Evolutionary conservation across 345 rosid genomes (phyloP).

Genomic region (Moringa oleifera): DNA sequence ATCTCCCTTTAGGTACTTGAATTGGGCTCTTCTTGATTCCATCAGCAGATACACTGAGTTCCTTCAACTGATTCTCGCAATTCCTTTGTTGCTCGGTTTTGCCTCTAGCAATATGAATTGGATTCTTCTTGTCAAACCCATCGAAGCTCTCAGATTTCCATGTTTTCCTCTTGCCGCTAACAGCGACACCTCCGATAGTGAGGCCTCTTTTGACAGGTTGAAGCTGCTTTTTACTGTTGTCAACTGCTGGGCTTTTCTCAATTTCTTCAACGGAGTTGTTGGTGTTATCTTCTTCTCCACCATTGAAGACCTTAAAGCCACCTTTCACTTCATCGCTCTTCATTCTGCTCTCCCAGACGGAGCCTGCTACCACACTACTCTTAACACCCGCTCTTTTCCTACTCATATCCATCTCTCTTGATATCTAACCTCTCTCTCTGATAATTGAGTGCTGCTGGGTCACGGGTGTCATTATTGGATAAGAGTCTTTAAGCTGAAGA

Average conservation of each 20-base stretch:
- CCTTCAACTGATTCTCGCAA: conserved; percentile 17
- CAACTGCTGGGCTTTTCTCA: conserved; percentile 9
- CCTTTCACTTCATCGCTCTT: conserved; percentile 56
- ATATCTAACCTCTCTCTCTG: conserved; percentile 8
- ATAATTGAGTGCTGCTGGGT: conserved; percentile 19
- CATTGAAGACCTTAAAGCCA: conserved; percentile 54
- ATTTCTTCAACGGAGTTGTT: background rate
- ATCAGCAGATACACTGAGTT: conserved; percentile 27
- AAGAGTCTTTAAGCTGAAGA: conserved; percentile 43
- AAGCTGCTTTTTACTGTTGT: background rate
- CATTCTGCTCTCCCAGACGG: conserved; percentile 89
- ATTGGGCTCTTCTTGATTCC: conserved; percentile 32
- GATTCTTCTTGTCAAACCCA: conserved; percentile 22
- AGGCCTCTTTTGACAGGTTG: conserved; percentile 16
- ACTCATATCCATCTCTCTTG: conserved; percentile 32
- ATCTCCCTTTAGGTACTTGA: conserved; percentile 25
- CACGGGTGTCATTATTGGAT: conserved; percentile 31
- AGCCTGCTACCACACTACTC: conserved; percentile 45
- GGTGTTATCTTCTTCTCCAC: conserved; percentile 19
- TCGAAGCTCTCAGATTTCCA: conserved; percentile 45
- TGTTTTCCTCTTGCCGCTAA: conserved; percentile 50
- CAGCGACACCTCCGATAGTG: conserved; percentile 20
- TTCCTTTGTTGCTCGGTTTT: conserved; percentile 5
- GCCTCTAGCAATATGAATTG: conserved; percentile 36
- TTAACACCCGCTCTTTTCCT: conserved; percentile 26